phyloP scores from a whole-genome alignment of 75 land plant species.

The Pinus tabuliformis region DNA sequence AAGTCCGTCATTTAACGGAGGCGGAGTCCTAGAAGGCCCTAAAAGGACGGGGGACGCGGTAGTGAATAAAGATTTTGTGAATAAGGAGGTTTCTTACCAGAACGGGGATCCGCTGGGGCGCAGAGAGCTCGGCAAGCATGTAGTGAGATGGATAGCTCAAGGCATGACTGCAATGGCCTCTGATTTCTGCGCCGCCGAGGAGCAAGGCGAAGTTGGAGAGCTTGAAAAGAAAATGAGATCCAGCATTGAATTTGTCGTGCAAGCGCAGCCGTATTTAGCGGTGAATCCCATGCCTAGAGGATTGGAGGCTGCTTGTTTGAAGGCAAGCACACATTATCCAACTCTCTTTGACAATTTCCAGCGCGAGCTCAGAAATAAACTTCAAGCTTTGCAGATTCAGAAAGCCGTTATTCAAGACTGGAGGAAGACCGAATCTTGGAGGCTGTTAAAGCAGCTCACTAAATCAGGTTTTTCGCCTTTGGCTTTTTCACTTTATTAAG shows the following conservation, averaged over 20 bases:
- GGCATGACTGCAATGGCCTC: conserved; percentile 33
- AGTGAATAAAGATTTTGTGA: neutral
- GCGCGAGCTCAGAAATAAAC: no score
- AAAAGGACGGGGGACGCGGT: neutral
- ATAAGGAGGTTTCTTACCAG: conserved; percentile 14
- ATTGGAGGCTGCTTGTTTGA: conserved; percentile 35
- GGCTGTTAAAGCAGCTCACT: conserved; percentile 68
- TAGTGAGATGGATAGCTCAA: conserved; percentile 63
- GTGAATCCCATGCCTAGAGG: conserved; percentile 33
- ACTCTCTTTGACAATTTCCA: conserved; percentile 26
- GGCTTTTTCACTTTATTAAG: neutral
- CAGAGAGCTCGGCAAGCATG: conserved; percentile 64
- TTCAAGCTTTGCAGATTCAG: conserved; percentile 24
- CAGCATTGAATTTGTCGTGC: no score
- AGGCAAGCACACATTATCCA: conserved; percentile 57
- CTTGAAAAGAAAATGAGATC: no score
- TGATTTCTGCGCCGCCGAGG: no score
- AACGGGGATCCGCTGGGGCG: conserved; percentile 80
- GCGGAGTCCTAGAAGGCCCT: neutral
- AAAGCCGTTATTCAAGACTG: conserved; percentile 46
- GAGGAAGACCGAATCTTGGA: conserved; percentile 72
- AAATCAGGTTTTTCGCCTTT: conserved; percentile 49
- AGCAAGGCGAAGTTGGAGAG: no score
- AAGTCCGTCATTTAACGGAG: neutral
- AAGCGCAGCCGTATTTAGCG: no score